Evolutionary conservation across 2,329 filamentous ascomycete genomes (phyloP), one percentile per base, ranked within the genome.

Genomic region (Aspergillus sclerotialis): DNA sequence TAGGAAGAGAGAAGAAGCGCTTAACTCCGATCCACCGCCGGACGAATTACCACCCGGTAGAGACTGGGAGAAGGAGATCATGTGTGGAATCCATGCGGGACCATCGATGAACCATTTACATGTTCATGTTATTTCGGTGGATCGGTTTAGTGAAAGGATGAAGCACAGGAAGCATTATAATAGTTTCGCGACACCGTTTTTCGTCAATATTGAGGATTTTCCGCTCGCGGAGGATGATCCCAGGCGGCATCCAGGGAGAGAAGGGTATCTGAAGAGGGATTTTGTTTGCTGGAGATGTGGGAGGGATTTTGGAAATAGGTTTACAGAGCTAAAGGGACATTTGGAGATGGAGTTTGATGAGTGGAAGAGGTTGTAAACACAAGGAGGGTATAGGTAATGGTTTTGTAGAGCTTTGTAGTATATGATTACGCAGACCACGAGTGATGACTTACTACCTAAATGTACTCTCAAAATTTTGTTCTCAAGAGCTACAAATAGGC

Each of bases 81-180:
- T 76, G 32, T 74, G 80, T 13, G 92, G 92, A 10, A 75, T 94
- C 6, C 92, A 98, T 63, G 83, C 86, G 3, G 78, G 82, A 46
- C 92, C 92, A 3, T 89, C 82, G 36, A 96, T 98, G 92, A 81
- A 76, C 43, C 87, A 96, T 58, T 57, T 96, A 35, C 92, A 98
- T 61, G 71, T 96, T 4, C 92, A 98, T 60, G 78, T 96, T 18
- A 64, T 96, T 37, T 86, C 84, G 25, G 69, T 77, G 12, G 92
- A 98, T 56, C 82, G 85, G 70, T 72, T 78, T 49, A 87, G 82
- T 24, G 72, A 75, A 8, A 73, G 72, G 29, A 46, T 95, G 60
- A 85, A 81, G 63, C 80, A 90, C 55, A 73, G 79, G 44, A 90
- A 88, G 58, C 92, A 96, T 63, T 96, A 95, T 64, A 86, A 92